A percentile compares a stretch with the other conserved stretches of the same genome.
Evolutionary conservation across 345 rosid species (phyloP).

Genomic region (Moricandia moricandioides): DNA sequence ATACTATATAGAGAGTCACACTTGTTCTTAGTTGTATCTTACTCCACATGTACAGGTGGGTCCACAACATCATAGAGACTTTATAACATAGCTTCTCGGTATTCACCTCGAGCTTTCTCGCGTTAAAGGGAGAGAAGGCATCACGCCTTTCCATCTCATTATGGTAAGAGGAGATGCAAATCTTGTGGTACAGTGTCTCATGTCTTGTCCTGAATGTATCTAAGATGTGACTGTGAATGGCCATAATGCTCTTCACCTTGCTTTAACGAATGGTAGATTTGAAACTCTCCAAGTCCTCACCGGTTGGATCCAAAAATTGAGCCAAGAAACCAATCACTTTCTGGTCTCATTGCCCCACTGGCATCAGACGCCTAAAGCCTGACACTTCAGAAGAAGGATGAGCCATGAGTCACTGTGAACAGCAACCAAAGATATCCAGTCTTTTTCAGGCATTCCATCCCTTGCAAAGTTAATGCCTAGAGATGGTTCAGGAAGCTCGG

Average conservation of each 20-base stretch:
- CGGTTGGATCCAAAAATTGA: not conserved
- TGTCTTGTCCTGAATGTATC: not conserved
- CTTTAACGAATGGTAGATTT: not conserved
- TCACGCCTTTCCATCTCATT: not conserved
- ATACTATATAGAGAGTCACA: not conserved
- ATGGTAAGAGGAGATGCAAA: not conserved
- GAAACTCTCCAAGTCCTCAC: not conserved
- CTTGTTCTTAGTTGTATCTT: not conserved
- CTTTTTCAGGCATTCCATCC: no score
- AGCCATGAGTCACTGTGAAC: no score
- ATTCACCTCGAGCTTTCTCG: not conserved
- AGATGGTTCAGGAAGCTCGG: no score
- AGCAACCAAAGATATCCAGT: no score
- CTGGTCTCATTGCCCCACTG: no score
- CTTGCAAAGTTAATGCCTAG: no score
- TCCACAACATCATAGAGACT: not conserved
- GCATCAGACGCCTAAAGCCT: no score
- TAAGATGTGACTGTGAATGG: not conserved
- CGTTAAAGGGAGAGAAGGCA: not conserved
- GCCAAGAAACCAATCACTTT: no score
- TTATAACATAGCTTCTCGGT: not conserved
- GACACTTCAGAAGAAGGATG: no score
- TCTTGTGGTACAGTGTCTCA: not conserved
- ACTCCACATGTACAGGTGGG: not conserved
- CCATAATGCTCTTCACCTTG: slow-evolving; percentile 27